These are phyloP conservation scores for Ophiocordyceps polyrhachis-furcata DNA, from an alignment of 2,329 filamentous ascomycete species.

Conservation along the genomic window DNA sequence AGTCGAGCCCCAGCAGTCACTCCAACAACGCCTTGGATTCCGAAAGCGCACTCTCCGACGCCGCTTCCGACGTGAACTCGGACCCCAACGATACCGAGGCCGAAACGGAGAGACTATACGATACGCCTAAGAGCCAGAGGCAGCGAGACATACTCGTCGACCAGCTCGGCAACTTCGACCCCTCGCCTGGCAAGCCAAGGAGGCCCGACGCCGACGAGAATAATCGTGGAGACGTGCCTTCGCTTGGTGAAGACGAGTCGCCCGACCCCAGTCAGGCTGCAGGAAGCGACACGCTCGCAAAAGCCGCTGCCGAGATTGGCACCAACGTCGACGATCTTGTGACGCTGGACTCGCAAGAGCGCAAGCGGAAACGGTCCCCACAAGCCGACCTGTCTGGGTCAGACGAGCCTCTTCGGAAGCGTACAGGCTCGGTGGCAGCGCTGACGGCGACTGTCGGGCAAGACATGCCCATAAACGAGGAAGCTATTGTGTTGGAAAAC, in stretches of 20 bases:
- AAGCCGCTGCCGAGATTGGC: conserved; percentile 11
- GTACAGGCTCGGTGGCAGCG: conserved; percentile 28
- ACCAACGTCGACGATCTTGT: conserved; percentile 12
- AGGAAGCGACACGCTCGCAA: conserved; percentile 17
- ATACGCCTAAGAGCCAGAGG: conserved; percentile 56
- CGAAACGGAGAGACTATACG: conserved; percentile 82
- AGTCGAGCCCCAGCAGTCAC: conserved; percentile 10
- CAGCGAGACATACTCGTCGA: conserved; percentile 42
- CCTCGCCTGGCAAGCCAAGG: conserved; percentile 61
- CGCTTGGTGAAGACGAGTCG: conserved; percentile 20
- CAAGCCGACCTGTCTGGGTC: conserved; percentile 23
- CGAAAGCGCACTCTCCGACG: conserved; percentile 37
- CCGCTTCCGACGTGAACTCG: conserved; percentile 20
- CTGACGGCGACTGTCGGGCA: conserved; percentile 17
- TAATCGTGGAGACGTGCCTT: conserved; percentile 20
- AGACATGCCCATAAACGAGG: conserved; percentile 14
- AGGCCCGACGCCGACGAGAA: conserved; percentile 24
- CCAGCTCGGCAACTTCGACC: conserved; percentile 39
- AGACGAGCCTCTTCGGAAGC: conserved; percentile 33
- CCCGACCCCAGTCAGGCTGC: conserved; percentile 19
- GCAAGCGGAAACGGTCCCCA: conserved; percentile 33
- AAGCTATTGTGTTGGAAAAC: conserved; percentile 17
- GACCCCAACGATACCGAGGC: conserved; percentile 57
- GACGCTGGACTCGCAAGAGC: conserved; percentile 16
- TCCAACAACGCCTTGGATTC: conserved; percentile 21